phyloP scores from a whole-genome alignment of 257 asterid species.

The Penstemon davidsonii region DNA sequence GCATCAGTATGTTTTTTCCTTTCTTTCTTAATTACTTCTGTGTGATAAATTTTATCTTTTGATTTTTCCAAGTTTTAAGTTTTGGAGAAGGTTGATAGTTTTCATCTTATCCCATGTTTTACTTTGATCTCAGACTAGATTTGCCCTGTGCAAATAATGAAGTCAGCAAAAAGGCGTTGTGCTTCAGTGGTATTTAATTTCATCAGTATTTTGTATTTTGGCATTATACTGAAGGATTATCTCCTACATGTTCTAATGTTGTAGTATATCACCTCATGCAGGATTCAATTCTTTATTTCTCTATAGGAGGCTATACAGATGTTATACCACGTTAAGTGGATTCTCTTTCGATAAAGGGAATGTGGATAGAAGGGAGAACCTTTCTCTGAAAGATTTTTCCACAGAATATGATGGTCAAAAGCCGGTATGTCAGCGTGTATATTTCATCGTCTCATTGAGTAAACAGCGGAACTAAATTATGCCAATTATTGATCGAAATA shows the following conservation, averaged over 20 bases:
- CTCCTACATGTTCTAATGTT: constrained; percentile 30
- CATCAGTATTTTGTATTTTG: constrained; percentile 5
- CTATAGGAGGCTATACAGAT: constrained; percentile 84
- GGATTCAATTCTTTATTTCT: constrained; percentile 86
- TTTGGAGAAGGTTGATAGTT: constrained; percentile 25
- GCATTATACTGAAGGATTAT: constrained; percentile 14
- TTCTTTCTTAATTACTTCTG: constrained; percentile 9
- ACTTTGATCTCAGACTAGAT: constrained; percentile 52
- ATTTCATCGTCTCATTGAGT: constrained; percentile 9
- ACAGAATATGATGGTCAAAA: constrained; percentile 65
- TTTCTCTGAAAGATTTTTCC: constrained; percentile 67
- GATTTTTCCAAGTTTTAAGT: neutral
- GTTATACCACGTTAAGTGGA: constrained; percentile 76
- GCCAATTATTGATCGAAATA: constrained; percentile 18
- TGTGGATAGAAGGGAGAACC: constrained; percentile 64
- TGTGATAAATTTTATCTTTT: constrained; percentile 14
- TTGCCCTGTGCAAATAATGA: constrained; percentile 42
- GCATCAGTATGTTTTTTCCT: constrained; percentile 65
- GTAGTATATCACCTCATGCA: constrained; percentile 41
- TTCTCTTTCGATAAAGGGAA: constrained; percentile 83
- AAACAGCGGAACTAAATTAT: constrained; percentile 12
- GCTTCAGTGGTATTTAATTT: constrained; percentile 63
- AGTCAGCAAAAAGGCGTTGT: constrained; percentile 41
- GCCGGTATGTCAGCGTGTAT: constrained; percentile 59
- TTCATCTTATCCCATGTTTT: constrained; percentile 25